Conservation (phyloP, 108 stramenopile species). For the Fragilariopsis cylindrus region DNA sequence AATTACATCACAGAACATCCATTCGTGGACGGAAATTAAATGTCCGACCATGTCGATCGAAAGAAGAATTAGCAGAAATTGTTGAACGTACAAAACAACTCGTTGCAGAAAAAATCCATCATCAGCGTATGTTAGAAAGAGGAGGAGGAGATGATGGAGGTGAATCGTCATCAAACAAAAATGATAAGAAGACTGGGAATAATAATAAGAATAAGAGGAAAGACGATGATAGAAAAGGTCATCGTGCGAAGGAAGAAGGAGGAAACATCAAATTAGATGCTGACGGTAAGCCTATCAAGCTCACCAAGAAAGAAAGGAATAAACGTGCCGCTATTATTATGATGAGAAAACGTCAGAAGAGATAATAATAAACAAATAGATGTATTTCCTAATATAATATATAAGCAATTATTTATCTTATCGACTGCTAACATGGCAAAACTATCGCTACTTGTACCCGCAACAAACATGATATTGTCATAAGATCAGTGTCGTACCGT, state of each 20-base stretch:
- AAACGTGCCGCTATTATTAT: constrained; percentile 51
- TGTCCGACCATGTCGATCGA: constrained; percentile 69
- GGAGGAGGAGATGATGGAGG: not conserved
- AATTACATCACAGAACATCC: constrained; percentile 41
- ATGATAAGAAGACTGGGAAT: not conserved
- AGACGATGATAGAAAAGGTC: constrained; percentile 5
- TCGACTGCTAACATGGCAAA: too few relatives aligned
- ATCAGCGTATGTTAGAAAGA: constrained; percentile 13
- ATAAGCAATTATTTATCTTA: too few relatives aligned
- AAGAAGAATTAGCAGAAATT: constrained; percentile 69
- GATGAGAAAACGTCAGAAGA: constrained; percentile 4
- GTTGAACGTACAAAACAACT: constrained; percentile 65
- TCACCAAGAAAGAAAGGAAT: constrained; percentile 59
- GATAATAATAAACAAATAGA: not conserved
- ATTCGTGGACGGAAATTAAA: constrained; percentile 68
- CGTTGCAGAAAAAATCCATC: constrained; percentile 52
- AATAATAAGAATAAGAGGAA: constrained; percentile 14
- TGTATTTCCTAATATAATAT: too few relatives aligned
- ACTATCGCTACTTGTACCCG: too few relatives aligned
- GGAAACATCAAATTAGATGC: constrained; percentile 22
- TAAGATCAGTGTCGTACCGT: too few relatives aligned
- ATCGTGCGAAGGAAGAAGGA: not conserved
- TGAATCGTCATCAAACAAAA: not conserved
- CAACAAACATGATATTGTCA: too few relatives aligned
- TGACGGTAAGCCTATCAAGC: constrained; percentile 25